These are phyloP conservation scores for Petunia axillaris DNA, from an alignment of 257 asterid species.

Conservation along the genomic window DNA sequence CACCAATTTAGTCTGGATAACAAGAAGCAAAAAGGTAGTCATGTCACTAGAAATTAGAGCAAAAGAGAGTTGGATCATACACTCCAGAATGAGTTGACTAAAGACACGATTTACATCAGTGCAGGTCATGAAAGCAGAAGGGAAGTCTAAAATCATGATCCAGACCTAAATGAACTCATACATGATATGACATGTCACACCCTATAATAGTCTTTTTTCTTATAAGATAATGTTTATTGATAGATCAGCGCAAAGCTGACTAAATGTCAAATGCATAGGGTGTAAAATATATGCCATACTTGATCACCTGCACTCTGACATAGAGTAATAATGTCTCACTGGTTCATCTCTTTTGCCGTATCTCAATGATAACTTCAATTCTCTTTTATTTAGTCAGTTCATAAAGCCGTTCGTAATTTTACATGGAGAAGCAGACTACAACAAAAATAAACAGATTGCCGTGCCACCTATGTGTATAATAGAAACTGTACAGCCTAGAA, in stretches of 20 bases:
- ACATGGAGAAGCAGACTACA: neutral
- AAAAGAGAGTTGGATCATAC: neutral
- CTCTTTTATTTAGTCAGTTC: neutral
- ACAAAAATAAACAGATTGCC: constrained; percentile 19
- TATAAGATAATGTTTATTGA: too few species aligned
- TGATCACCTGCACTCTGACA: neutral
- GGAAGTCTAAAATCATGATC: neutral
- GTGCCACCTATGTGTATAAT: neutral
- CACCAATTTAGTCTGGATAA: constrained; percentile 64
- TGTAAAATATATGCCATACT: neutral
- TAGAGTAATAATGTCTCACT: neutral
- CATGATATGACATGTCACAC: neutral
- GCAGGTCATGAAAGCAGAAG: neutral
- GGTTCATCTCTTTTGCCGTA: neutral
- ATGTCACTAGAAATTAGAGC: neutral
- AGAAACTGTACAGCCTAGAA: constrained; percentile 10
- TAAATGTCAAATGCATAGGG: neutral
- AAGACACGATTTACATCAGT: neutral
- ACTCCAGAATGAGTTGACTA: constrained; percentile 12
- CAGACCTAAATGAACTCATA: neutral
- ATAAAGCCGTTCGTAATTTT: neutral
- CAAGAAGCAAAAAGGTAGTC: constrained; percentile 18
- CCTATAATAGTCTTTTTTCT: neutral
- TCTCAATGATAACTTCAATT: neutral
- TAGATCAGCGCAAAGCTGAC: too few species aligned